These are phyloP conservation scores for Mycena sanguinolenta DNA, from an alignment of 768 basidiomycete genomes.

Conservation along the genomic window DNA sequence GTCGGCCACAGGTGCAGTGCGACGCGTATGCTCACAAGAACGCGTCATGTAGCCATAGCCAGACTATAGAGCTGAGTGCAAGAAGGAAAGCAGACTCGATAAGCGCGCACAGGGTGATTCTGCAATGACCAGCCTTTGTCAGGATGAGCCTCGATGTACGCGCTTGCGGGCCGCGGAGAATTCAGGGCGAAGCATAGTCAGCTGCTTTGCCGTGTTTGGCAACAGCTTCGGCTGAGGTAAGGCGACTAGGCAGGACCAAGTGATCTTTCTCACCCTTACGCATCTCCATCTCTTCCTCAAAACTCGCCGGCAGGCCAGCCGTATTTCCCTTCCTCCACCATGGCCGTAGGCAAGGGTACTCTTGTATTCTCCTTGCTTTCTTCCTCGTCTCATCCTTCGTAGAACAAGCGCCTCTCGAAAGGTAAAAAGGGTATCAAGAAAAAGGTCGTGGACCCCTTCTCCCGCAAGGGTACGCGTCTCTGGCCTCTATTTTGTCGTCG, in stretches of 20 bases:
- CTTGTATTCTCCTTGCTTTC: not conserved
- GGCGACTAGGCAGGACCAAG: not conserved
- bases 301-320: constrained; percentile 59
- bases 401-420: constrained; percentile 99
- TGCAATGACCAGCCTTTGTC: constrained; percentile 69
- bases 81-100: constrained; percentile 27
- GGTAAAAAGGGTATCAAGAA: constrained; percentile 99
- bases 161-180: constrained; percentile 59
- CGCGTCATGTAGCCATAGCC: constrained; percentile 65
- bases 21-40: constrained; percentile 43
- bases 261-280: not conserved
- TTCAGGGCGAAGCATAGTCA: constrained; percentile 47
- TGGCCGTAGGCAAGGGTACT: constrained; percentile 71
- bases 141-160: constrained; percentile 30
- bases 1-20: constrained; percentile 32
- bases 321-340: constrained; percentile 56
- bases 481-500: constrained; percentile 3
- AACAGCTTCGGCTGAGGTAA: too few relatives aligned
- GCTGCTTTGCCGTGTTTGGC: too few relatives aligned
- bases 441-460: constrained; percentile 99
- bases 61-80: constrained; percentile 44
- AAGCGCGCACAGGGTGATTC: constrained; percentile 69
- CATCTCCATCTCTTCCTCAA: constrained; percentile 43
- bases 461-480: constrained; percentile 86
- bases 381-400: constrained; percentile 17